phyloP scores from a whole-genome alignment of 1,284 basidiomycete species.

The Tilletia walkeri region DNA sequence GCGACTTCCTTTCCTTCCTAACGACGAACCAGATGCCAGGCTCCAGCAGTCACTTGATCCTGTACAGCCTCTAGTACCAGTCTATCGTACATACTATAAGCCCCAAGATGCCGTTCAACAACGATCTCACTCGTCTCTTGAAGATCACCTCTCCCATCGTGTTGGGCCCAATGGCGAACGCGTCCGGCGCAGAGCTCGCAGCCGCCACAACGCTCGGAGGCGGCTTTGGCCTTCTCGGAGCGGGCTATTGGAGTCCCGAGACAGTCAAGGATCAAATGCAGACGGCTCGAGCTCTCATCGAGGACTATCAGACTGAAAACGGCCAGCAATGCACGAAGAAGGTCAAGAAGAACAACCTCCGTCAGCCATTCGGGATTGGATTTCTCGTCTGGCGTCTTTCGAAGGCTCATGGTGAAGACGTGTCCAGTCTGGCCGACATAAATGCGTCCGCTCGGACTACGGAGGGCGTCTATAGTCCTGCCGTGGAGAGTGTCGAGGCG shows the following conservation, averaged over 20 bases:
- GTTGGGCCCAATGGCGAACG: slow-evolving; percentile 48
- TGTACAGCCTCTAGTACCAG: no score
- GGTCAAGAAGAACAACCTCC: slow-evolving; percentile 11
- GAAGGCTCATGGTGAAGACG: slow-evolving; percentile 31
- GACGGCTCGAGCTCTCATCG: slow-evolving; percentile 27
- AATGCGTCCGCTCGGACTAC: slow-evolving; percentile 8
- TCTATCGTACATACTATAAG: no score
- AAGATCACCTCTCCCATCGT: slow-evolving; percentile 37
- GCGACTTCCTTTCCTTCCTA: no score
- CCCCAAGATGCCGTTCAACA: slow-evolving; percentile 10
- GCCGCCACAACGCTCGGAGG: slow-evolving; percentile 42
- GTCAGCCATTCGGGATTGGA: slow-evolving; percentile 44
- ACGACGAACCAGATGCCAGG: no score
- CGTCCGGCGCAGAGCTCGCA: slow-evolving; percentile 44
- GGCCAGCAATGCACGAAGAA: not conserved
- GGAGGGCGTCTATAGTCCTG: slow-evolving; percentile 17
- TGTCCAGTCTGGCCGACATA: slow-evolving; percentile 21
- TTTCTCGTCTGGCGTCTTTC: slow-evolving; percentile 47
- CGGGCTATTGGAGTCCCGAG: slow-evolving; percentile 37
- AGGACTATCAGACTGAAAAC: not conserved
- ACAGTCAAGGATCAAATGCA: slow-evolving; percentile 24
- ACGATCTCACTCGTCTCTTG: slow-evolving; percentile 21
- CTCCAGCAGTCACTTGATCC: no score
- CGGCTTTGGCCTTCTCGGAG: slow-evolving; percentile 53
- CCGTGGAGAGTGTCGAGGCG: slow-evolving; percentile 31